These are phyloP conservation scores for Mucor velutinosus DNA, from an alignment of 371 early-diverging fungal species.

Conservation along the genomic window DNA sequence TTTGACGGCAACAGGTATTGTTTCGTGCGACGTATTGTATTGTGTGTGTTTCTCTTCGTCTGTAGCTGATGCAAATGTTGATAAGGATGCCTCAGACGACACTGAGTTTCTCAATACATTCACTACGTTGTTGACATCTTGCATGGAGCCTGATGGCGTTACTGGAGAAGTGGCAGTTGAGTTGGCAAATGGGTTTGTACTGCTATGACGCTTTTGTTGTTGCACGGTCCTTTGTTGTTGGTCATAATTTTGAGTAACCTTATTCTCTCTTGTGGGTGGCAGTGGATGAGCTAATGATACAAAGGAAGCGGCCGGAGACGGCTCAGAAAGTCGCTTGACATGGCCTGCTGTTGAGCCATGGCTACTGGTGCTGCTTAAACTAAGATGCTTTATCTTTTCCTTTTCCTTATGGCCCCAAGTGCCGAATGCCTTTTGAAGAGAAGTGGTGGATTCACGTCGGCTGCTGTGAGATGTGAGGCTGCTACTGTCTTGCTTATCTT, in stretches of 20 bases:
- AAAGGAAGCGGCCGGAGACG: neutral
- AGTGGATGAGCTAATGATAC: neutral
- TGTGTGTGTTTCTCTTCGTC: neutral
- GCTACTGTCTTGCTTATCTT: neutral
- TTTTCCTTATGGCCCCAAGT: constrained; percentile 3
- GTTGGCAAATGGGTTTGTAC: neutral
- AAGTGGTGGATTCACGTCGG: constrained; percentile 11
- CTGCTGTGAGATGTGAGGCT: constrained; percentile 7
- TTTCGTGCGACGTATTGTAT: constrained; percentile 1
- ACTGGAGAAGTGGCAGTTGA: neutral
- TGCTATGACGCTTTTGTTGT: constrained; percentile 1
- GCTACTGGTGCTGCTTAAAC: neutral
- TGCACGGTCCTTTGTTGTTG: neutral
- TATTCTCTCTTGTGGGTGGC: constrained; percentile 5
- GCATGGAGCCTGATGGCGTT: constrained; percentile 12
- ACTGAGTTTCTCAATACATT: constrained; percentile 1
- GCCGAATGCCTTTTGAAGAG: constrained; percentile 3
- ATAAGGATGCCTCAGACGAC: neutral
- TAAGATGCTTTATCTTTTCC: constrained; percentile 4
- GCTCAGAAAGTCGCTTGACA: neutral
- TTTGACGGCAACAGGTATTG: neutral
- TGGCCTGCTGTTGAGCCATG: neutral
- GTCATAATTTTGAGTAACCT: constrained; percentile 5
- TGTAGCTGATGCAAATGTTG: neutral
- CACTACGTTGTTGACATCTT: constrained; percentile 5